Percentiles rank a stretch among this genome's conserved stretches.
Conservation (phyloP, 225 moss, liverwort and hornwort genomes). For the Lunularia cruciata region DNA sequence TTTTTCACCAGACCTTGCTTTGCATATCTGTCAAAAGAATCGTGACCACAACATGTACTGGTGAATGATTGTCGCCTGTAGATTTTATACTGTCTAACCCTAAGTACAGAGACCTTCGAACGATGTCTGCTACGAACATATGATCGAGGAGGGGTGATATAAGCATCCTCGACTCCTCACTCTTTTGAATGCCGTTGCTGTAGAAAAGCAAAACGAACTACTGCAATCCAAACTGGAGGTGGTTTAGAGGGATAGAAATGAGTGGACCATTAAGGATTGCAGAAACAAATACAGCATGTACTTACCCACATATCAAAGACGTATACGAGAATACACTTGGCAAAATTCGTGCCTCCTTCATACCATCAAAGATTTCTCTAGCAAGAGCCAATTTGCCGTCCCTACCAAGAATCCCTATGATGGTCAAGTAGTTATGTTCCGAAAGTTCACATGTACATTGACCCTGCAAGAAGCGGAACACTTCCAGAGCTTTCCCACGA, state of each 20-base stretch:
- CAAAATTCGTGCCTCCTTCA: conserved; percentile 45
- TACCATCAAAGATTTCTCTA: conserved; percentile 73
- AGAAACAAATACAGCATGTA: no score
- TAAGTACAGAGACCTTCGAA: no score
- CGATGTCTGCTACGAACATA: no score
- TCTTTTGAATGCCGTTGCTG: no score
- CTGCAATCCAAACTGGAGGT: no score
- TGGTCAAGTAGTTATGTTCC: conserved; percentile 77
- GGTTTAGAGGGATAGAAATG: neutral
- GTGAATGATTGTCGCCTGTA: neutral
- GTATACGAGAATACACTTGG: conserved; percentile 71
- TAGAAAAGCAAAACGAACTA: no score
- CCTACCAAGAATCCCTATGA: conserved; percentile 82
- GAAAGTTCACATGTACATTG: conserved; percentile 46
- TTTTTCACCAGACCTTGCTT: conserved; percentile 79
- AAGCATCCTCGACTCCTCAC: no score
- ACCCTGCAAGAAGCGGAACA: conserved; percentile 67
- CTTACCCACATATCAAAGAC: conserved; percentile 79
- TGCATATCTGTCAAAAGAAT: conserved; percentile 60
- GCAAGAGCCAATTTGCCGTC: conserved; percentile 85
- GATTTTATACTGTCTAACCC: no score
- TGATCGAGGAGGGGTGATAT: no score
- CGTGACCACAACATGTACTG: conserved; percentile 1
- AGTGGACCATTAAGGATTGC: neutral
- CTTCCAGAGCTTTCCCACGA: conserved; percentile 82